A percentile compares a stretch with the other conserved stretches of the same genome.
Conservation (phyloP, 495 filamentous ascomycete species). For the Astrothelium macrocarpum region DNA sequence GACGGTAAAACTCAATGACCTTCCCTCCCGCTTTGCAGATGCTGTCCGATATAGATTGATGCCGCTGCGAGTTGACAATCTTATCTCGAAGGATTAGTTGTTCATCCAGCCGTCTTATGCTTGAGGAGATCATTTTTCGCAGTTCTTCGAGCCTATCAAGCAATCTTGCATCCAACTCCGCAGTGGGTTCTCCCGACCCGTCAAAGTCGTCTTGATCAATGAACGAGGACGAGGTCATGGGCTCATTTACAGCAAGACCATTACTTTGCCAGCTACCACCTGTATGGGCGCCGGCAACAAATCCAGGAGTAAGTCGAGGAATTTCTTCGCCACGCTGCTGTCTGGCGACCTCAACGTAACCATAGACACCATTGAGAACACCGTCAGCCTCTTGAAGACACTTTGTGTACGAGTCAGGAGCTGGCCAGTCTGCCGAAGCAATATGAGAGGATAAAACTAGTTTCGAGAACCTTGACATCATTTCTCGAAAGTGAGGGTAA, state of each 20-base stretch:
- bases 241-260: slow-evolving; percentile 57
- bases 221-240: slow-evolving; percentile 63
- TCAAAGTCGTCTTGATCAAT: slow-evolving; percentile 71
- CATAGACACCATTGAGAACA: slow-evolving; percentile 84
- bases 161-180: slow-evolving; percentile 60
- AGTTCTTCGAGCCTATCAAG: slow-evolving; percentile 79
- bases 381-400: slow-evolving; percentile 94
- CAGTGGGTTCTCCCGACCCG: slow-evolving; percentile 58
- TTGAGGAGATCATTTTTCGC: slow-evolving; percentile 66
- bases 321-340: slow-evolving; percentile 86
- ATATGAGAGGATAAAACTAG: slow-evolving; percentile 97
- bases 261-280: slow-evolving; percentile 95
- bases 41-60: slow-evolving; percentile 62
- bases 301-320: slow-evolving; percentile 81
- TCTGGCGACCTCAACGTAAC: slow-evolving; percentile 88
- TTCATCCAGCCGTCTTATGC: slow-evolving; percentile 77
- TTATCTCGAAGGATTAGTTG: slow-evolving; percentile 66
- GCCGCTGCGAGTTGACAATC: slow-evolving; percentile 58
- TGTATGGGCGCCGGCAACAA: slow-evolving; percentile 68
- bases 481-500: slow-evolving; percentile 95
- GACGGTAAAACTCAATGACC: slow-evolving; percentile 75
- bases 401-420: slow-evolving; percentile 77
- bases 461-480: slow-evolving; percentile 99
- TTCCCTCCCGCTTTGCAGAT: slow-evolving; percentile 64
- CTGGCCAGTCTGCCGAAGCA: slow-evolving; percentile 85